Evolutionary conservation across 2,329 filamentous ascomycete species (phyloP), one percentile per base, ranked within the genome.

Genomic region (Nemania bipapillata): DNA sequence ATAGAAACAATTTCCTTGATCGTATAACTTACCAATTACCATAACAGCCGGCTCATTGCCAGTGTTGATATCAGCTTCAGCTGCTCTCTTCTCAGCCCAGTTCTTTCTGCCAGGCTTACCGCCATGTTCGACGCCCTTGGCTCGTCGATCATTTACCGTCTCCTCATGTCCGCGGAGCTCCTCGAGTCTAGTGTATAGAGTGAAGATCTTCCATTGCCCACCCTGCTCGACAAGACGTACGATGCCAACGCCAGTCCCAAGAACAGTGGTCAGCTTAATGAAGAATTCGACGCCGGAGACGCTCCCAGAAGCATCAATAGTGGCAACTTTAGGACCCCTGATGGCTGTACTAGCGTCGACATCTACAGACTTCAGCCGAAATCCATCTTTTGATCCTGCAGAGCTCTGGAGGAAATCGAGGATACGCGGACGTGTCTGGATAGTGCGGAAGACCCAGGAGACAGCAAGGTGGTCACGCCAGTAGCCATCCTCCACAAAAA

Each of bases 141-240:
- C 80, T 69, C 87, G 78, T 24, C 79, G 78, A 2, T 67, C 69
- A 5, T 81, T 78, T 0, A 78, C 70, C 0, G 73, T 69, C 72
- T 88, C 85, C 52, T 84, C 82, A 37, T 82, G 76, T 0, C 80
- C 82, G 3, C 78, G 80, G 7, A 89, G 68, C 45, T 81, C 81
- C 11, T 80, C 74, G n/a, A 89, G 74, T 0, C 80, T 78, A 0
- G 87, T 88, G 70, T 84, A 88, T 11, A 89, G 74, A 3, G 85
- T 87, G 75, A 86, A 88, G 4, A 87, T 83, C 75, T 86, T 86
- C 85, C 85, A 89, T 35, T 78, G 69, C 1, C 78, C 80, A 1
- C 76, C 76, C 11, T 73, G 71, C 52, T 79, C 77, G 3, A 80
- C 79, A 0, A 89, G 76, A 24, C 84, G 79, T 0, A 84, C 77